Base-by-base conservation (phyloP, 495 filamentous ascomycete genomes). In the Diplogelasinospora grovesii region DNA sequence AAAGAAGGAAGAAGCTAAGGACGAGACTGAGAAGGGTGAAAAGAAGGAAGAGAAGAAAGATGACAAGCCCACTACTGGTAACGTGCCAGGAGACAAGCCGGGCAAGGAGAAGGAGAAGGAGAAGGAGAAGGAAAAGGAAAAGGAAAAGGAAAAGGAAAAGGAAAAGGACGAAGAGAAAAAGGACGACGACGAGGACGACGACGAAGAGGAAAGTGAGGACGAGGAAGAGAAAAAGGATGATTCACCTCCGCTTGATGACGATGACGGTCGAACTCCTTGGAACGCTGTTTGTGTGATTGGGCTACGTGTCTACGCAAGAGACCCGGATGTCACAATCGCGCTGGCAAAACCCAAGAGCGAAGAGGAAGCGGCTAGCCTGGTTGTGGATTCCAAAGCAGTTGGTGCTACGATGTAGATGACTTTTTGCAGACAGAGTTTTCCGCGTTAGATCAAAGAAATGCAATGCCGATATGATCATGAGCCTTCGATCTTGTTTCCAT, bases 221-320 rank as follows among this genome's bases (percentile, higher is more conserved):
- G 32, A 42, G 9, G 37, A 46, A 19, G 40, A 49, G 28, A 21
- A 32, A 9, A n/a, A 9, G 23, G 23, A 7, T 7, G 9, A 22
- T 33, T 22, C 22, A 9, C 8, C 18, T 14, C 30, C 63, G 22
- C 20, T 41, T 2, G 31, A 26, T 4, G 43, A 51, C 4, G 36
- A 46, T 5, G 49, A 48, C 6, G 32, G 20, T 16, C 47, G 35
- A 2, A 31, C 65, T 33, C 71, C 70, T 0, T 77, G 73, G 73
- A 74, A 75, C 39, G 73, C 73, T 2, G 61, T 75, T 0, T 74
- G 69, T 35, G 71, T 75, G 7, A 46, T 77, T 18, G 73, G 73
- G 0, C 46, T 77, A 8, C 53, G 71, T 13, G 70, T 77, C n/a
- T 74, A 66, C 47, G 49, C 55, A 9, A 59, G 61, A 41, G 68